These are phyloP conservation scores for Penicillium canescens DNA, from an alignment of 495 filamentous ascomycete genomes.

Conservation along the genomic window DNA sequence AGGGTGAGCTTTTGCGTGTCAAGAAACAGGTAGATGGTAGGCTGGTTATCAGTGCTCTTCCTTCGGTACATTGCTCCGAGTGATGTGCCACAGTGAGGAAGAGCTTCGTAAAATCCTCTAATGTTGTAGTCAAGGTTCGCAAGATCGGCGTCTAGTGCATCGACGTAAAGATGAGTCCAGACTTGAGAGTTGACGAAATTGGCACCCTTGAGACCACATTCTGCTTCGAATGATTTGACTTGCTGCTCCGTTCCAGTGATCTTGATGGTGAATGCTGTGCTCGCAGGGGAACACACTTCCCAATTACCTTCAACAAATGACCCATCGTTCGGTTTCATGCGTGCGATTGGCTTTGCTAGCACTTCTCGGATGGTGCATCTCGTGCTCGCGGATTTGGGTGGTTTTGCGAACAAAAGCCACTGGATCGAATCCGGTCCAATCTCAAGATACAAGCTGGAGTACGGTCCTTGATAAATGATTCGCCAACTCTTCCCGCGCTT, in stretches of 20 bases:
- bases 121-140: conserved; percentile 44
- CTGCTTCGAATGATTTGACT: conserved; percentile 26
- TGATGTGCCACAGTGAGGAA: conserved; percentile 69
- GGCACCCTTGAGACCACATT: conserved; percentile 40
- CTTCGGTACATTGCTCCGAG: conserved; percentile 56
- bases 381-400: conserved; percentile 31
- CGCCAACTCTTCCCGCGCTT: conserved; percentile 54
- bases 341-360: conserved; percentile 56
- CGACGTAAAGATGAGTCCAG: conserved; percentile 39
- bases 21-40: conserved; percentile 62
- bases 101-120: conserved; percentile 54
- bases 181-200: conserved; percentile 36
- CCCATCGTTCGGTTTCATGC: conserved; percentile 36
- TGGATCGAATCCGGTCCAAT: conserved; percentile 40
- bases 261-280: conserved; percentile 17
- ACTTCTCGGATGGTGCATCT: conserved; percentile 46
- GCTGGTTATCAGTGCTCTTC: conserved; percentile 8
- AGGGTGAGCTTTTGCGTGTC: conserved; percentile 54
- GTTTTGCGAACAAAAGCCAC: conserved; percentile 58
- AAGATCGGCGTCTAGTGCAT: conserved; percentile 25
- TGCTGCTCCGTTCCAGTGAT: conserved; percentile 25
- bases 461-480: conserved; percentile 48
- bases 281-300: conserved; percentile 50
- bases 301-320: conserved; percentile 48
- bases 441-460: conserved; percentile 49